phyloP scores from a whole-genome alignment of 169 alveolate species.

The Besnoitia besnoiti region DNA sequence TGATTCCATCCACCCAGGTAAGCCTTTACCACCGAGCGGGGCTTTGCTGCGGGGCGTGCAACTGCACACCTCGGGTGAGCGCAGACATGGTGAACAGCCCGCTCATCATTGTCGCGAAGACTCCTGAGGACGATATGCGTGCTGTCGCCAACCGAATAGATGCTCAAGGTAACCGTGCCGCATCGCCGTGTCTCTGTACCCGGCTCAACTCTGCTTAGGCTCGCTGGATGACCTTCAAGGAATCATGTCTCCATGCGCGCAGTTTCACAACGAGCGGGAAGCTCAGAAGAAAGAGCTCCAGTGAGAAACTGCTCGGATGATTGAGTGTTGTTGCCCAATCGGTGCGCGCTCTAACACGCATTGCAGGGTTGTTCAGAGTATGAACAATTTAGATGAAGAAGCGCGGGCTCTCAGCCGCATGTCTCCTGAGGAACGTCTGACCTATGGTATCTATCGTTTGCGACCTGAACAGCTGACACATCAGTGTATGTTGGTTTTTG shows the following conservation, averaged over 20 bases:
- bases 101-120: constrained; percentile 26
- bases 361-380: background rate
- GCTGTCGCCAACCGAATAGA: background rate
- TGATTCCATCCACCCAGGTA: constrained; percentile 29
- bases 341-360: no score
- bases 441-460: background rate
- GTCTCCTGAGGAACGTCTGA: constrained; percentile 30
- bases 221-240: constrained; percentile 15
- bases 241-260: constrained; percentile 21
- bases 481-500: no score
- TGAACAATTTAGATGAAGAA: constrained; percentile 12
- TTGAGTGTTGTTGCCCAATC: no score
- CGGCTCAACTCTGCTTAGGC: background rate
- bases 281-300: constrained; percentile 30
- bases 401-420: constrained; percentile 18
- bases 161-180: background rate
- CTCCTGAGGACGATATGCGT: constrained; percentile 28
- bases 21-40: background rate
- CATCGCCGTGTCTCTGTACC: background rate
- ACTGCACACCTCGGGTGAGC: background rate
- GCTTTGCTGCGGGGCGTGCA: background rate
- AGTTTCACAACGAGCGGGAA: constrained; percentile 38
- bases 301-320: background rate
- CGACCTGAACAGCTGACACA: background rate
- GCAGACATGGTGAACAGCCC: constrained; percentile 31